Evolutionary conservation across 1,284 basidiomycete genomes (phyloP).

Genomic region (Ganoderma lucidum): DNA sequence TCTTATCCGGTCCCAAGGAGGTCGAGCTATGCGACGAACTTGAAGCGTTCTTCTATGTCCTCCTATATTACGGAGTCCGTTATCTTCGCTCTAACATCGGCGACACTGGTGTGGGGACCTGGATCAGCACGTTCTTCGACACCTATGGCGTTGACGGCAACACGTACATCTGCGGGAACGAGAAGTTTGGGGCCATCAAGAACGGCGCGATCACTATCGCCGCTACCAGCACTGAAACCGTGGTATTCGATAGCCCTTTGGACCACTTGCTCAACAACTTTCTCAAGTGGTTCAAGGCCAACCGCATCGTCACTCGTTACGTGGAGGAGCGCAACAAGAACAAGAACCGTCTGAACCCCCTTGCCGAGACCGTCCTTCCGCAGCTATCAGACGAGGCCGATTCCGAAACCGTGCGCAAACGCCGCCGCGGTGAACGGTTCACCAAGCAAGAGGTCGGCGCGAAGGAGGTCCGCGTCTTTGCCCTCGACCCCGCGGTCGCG

Average conservation of each 20-base stretch:
- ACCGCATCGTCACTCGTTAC: too few species aligned
- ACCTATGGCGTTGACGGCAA: not conserved
- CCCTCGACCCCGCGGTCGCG: too few species aligned
- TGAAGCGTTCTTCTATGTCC: slow-evolving; percentile 15
- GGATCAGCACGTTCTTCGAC: slow-evolving; percentile 10
- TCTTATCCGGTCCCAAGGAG: not conserved
- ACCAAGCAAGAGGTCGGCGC: too few species aligned
- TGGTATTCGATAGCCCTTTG: slow-evolving; percentile 2
- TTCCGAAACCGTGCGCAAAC: too few species aligned
- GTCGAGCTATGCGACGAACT: slow-evolving; percentile 14
- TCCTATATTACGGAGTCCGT: slow-evolving; percentile 6
- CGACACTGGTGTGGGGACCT: not conserved
- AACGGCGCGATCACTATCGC: not conserved
- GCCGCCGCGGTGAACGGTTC: too few species aligned
- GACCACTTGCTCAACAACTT: not conserved
- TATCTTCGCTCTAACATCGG: not conserved
- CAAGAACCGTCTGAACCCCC: not conserved
- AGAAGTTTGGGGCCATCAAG: not conserved
- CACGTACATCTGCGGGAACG: not conserved
- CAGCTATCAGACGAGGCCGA: not conserved
- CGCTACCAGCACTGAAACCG: not conserved
- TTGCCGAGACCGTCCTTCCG: not conserved
- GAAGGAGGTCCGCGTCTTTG: too few species aligned
- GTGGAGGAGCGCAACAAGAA: too few species aligned
- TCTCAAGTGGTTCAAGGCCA: slow-evolving; percentile 3